A percentile compares a stretch with the other conserved stretches of the same genome.
These are phyloP conservation scores for Brasilioporus rufonigricans DNA, from an alignment of 768 basidiomycete genomes.

Conservation along the genomic window DNA sequence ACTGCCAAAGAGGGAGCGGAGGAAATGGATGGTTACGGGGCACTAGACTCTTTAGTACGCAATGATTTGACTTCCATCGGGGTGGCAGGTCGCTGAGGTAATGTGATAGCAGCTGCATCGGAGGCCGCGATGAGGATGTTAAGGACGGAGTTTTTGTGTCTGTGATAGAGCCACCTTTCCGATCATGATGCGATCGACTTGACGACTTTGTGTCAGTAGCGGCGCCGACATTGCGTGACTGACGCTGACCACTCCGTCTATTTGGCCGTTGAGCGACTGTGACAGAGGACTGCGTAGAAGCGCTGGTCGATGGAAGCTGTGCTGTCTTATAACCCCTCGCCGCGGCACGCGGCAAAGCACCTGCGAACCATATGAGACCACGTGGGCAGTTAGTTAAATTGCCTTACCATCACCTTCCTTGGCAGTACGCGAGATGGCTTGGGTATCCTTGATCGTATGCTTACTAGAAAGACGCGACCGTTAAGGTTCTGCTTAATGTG, in stretches of 20 bases:
- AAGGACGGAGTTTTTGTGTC: conserved; percentile 46
- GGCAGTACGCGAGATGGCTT: conserved; percentile 55
- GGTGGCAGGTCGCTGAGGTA: conserved; percentile 43
- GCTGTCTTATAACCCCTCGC: conserved; percentile 56
- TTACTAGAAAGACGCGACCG: conserved; percentile 67
- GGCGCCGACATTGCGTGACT: conserved; percentile 40
- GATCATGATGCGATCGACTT: conserved; percentile 41
- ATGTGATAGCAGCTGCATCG: conserved; percentile 41
- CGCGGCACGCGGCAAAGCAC: conserved; percentile 64
- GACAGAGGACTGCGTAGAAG: conserved; percentile 18
- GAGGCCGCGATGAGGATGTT: conserved; percentile 54
- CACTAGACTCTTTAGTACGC: conserved; percentile 42
- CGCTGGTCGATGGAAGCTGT: conserved; percentile 13
- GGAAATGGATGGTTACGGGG: conserved; percentile 37
- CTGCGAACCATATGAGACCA: conserved; percentile 17
- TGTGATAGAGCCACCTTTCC: conserved; percentile 36
- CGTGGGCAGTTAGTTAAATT: not conserved
- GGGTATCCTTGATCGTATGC: conserved; percentile 90
- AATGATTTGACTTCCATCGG: conserved; percentile 40
- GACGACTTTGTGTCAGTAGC: conserved; percentile 35
- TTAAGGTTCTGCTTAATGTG: conserved; percentile 97
- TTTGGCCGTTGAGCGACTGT: conserved; percentile 35
- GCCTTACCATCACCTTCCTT: conserved; percentile 61
- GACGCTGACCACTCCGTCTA: conserved; percentile 49
- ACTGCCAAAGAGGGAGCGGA: conserved; percentile 48